phyloP scores from a whole-genome alignment of 306 rosid genomes.

The Lathyrus sativus region DNA sequence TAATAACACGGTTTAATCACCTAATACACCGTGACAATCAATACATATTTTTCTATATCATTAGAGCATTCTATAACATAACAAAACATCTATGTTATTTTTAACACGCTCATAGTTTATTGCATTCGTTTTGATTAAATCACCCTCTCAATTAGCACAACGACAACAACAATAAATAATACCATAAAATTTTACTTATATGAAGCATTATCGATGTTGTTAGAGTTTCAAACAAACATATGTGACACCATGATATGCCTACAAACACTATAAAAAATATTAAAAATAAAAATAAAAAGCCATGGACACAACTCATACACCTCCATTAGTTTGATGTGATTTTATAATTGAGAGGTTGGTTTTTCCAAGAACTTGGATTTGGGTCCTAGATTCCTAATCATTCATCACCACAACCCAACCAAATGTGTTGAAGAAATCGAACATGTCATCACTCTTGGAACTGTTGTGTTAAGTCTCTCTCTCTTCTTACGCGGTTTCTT shows the following conservation, averaged over 20 bases:
- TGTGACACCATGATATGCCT: not conserved
- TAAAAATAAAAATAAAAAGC: not conserved
- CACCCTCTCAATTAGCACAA: not conserved
- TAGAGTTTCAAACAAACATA: not conserved
- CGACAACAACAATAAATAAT: not conserved
- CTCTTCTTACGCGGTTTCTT: conserved; percentile 44
- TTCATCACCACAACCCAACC: conserved; percentile 26
- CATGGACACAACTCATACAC: conserved; percentile 29
- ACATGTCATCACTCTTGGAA: conserved; percentile 35
- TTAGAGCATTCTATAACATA: too few species aligned
- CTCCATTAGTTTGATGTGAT: not conserved
- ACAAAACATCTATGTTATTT: too few species aligned
- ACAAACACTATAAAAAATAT: not conserved
- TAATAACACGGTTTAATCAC: too few species aligned
- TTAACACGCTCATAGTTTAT: too few species aligned
- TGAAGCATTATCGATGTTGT: not conserved
- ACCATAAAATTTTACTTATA: not conserved
- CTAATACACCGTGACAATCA: too few species aligned
- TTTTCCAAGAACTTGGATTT: conserved; percentile 21
- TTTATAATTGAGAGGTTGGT: conserved; percentile 13
- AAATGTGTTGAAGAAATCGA: conserved; percentile 36
- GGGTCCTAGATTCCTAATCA: conserved; percentile 13
- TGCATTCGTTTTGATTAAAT: not conserved
- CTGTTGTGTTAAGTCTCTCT: conserved; percentile 40
- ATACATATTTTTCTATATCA: too few species aligned